Percentiles rank a stretch among this genome's conserved stretches.
Conservation (phyloP, 192 early-diverging fungal genomes). For the Coemansia sp. region DNA sequence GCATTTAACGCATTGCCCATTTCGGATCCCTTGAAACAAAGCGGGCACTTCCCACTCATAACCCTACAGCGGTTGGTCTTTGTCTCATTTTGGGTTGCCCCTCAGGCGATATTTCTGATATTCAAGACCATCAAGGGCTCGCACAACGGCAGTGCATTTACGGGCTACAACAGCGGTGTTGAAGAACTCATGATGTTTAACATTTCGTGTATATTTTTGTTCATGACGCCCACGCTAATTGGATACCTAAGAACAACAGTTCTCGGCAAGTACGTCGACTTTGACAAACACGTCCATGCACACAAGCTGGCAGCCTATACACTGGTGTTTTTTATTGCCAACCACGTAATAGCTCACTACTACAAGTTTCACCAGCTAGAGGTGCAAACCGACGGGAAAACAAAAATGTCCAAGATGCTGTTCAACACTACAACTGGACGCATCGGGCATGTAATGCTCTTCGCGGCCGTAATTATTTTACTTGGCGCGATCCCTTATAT, state of each 20-base stretch:
- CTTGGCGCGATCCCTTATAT: constrained; percentile 26
- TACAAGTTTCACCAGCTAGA: constrained; percentile 60
- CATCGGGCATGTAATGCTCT: constrained; percentile 63
- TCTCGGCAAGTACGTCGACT: constrained; percentile 62
- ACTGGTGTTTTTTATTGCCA: constrained; percentile 62
- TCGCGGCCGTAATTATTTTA: constrained; percentile 14
- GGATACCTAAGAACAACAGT: constrained; percentile 66
- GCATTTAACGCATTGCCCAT: constrained; percentile 30
- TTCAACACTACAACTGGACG: constrained; percentile 61
- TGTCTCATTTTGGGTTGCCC: constrained; percentile 54
- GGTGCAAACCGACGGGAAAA: constrained; percentile 19
- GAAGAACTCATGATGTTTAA: constrained; percentile 50
- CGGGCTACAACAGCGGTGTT: constrained; percentile 26
- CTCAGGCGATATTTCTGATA: constrained; percentile 56
- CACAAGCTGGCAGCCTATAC: constrained; percentile 74
- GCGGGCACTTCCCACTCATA: constrained; percentile 20
- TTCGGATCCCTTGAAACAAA: background rate
- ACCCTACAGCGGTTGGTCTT: constrained; percentile 40
- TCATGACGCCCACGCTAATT: constrained; percentile 77
- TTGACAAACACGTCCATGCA: constrained; percentile 78
- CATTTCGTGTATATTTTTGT: constrained; percentile 57
- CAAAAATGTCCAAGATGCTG: constrained; percentile 47
- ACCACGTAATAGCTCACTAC: constrained; percentile 69
- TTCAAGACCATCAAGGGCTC: constrained; percentile 50
- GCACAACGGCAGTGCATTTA: constrained; percentile 38